phyloP scores from a whole-genome alignment of 768 basidiomycete genomes.

The Termitomyces titanicus region DNA sequence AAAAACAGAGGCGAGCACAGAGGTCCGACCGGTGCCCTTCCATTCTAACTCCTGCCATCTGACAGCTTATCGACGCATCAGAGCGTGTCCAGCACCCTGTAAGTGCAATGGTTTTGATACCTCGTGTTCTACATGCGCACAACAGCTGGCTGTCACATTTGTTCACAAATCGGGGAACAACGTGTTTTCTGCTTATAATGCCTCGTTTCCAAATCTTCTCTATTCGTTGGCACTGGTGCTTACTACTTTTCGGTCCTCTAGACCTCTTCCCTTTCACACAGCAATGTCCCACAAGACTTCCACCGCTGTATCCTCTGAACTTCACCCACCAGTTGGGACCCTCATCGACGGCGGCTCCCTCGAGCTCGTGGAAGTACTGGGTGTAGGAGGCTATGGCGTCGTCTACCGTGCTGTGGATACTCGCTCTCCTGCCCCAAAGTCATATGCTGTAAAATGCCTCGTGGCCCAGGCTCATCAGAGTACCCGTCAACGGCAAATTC shows the following conservation, averaged over 20 bases:
- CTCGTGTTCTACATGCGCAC: constrained; percentile 79
- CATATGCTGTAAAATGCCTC: constrained; percentile 93
- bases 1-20: background rate
- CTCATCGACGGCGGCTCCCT: constrained; percentile 81
- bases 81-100: constrained; percentile 37
- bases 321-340: constrained; percentile 68
- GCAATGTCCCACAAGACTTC: constrained; percentile 57
- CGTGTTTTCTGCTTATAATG: constrained; percentile 17
- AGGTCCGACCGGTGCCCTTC: background rate
- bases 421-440: constrained; percentile 45
- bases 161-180: constrained; percentile 13
- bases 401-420: constrained; percentile 87
- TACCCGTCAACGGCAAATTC: constrained; percentile 68
- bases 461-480: constrained; percentile 46
- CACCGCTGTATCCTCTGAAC: constrained; percentile 69
- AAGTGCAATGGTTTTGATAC: constrained; percentile 51
- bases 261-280: constrained; percentile 18
- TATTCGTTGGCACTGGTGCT: constrained; percentile 46
- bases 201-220: constrained; percentile 21
- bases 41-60: constrained; percentile 8
- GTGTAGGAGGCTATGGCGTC: constrained; percentile 92
- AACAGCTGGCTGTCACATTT: constrained; percentile 39
- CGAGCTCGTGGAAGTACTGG: constrained; percentile 83
- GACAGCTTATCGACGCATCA: constrained; percentile 31
- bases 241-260: constrained; percentile 25